These are phyloP conservation scores for Annulohypoxylon maeteangense DNA, from an alignment of 495 filamentous ascomycete genomes.

Conservation along the genomic window DNA sequence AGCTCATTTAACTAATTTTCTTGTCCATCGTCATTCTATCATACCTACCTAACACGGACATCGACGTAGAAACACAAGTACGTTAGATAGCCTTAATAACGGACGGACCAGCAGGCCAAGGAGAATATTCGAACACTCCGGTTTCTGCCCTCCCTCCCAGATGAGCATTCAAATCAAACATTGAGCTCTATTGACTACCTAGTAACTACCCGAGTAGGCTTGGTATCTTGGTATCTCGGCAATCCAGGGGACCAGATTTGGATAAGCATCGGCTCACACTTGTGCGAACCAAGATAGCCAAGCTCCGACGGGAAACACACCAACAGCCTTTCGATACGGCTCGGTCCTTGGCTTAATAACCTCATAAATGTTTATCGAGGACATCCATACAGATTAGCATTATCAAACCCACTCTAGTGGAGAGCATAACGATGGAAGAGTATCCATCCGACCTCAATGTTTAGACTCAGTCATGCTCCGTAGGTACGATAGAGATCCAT, in stretches of 20 bases:
- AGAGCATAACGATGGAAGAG: conserved; percentile 3
- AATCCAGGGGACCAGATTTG: neutral
- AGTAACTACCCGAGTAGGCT: neutral
- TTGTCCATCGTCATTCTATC: conserved; percentile 25
- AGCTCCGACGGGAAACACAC: conserved; percentile 7
- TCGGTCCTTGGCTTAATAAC: conserved; percentile 23
- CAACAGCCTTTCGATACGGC: conserved; percentile 12
- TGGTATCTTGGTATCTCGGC: neutral
- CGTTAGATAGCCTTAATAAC: neutral
- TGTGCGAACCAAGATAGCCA: conserved; percentile 7
- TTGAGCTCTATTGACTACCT: no score
- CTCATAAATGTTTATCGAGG: neutral
- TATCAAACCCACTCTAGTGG: neutral
- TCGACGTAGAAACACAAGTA: neutral
- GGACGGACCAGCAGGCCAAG: neutral
- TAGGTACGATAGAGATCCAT: neutral
- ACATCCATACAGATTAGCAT: neutral
- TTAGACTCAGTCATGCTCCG: neutral
- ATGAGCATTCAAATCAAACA: neutral
- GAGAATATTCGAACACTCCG: conserved; percentile 10
- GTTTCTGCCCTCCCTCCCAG: conserved; percentile 4
- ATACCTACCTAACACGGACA: neutral
- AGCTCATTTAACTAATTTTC: conserved; percentile 28
- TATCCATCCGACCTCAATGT: neutral
- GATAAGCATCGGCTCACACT: neutral